Evolutionary conservation across 2,329 filamentous ascomycete species (phyloP), one percentile per base, ranked within the genome.

Genomic region (Metarhizium humberi): DNA sequence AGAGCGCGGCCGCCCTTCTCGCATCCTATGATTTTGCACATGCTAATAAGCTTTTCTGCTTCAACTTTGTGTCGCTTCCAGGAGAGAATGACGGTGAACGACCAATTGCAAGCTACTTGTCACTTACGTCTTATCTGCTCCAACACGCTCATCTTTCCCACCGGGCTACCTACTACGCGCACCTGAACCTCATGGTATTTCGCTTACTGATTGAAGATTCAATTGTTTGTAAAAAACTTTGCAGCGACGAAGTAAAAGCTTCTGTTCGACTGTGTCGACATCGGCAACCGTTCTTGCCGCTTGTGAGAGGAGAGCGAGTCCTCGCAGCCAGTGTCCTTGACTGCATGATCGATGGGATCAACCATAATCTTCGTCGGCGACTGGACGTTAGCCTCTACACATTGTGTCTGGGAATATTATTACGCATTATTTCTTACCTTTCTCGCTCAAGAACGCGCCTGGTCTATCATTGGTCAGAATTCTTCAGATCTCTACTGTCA

Each of bases 11-110:
- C 4, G 78, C 95, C 3, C 73, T 97, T 4, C 78, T 99, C 38
- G 86, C 90, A 0, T 86, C 90, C 0, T 99, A 97, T 68, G 94
- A 97, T 68, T 97, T 97, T 67, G 85, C 86, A 3, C 88, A 95
- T 66, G 88, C 92, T 38, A 99, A 97, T 75, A 97, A 96, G 71
- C 78, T 96, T 8, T 97, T 99, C 71, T 92, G 90, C 69, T 87
- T 89, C 68, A 92, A 87, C 63, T 73, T 99, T 47, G 82, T 96
- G 52, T 85, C 82, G 2, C 67, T 84, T 29, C 66, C 80, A 6
- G 71, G 84, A 1, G 82, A 85, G 51, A 86, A 86, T 62, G 81
- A 78, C 46, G 77, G 82, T 51, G 85, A 92, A 63, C 80, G 86
- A 1, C 88, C 92, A 0, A 85, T 99, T 59, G 84, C 87, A 50